These are phyloP conservation scores for Arthroderma sp. DNA, from an alignment of 2,329 filamentous ascomycete species.

Conservation along the genomic window DNA sequence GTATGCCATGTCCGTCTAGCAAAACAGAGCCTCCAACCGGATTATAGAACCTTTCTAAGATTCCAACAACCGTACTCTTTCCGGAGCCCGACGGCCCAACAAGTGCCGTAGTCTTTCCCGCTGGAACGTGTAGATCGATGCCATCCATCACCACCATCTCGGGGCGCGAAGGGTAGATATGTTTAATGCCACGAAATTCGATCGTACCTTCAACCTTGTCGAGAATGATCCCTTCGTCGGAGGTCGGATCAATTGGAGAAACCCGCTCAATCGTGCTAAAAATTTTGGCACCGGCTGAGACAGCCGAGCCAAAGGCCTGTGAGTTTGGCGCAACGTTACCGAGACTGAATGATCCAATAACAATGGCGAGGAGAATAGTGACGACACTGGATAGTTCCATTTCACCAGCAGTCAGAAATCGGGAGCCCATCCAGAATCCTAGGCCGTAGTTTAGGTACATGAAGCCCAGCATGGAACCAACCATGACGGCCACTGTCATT, in stretches of 20 bases:
- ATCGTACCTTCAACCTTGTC: slow-evolving; percentile 63
- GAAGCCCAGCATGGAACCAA: slow-evolving; percentile 69
- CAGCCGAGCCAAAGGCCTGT: slow-evolving; percentile 70
- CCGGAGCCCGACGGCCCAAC: slow-evolving; percentile 91
- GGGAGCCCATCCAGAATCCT: slow-evolving; percentile 76
- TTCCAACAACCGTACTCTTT: slow-evolving; percentile 85
- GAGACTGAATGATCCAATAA: slow-evolving; percentile 85
- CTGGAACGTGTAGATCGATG: slow-evolving; percentile 65
- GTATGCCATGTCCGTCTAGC: slow-evolving; percentile 72
- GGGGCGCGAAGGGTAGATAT: slow-evolving; percentile 87
- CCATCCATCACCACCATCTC: slow-evolving; percentile 81
- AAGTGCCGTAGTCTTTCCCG: slow-evolving; percentile 82
- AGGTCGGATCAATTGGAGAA: slow-evolving; percentile 70
- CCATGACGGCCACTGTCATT: slow-evolving; percentile 58
- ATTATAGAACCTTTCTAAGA: slow-evolving; percentile 89
- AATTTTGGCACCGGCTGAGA: slow-evolving; percentile 81
- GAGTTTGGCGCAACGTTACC: slow-evolving; percentile 76
- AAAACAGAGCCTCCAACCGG: slow-evolving; percentile 67
- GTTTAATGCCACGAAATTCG: slow-evolving; percentile 68
- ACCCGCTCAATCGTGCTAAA: slow-evolving; percentile 81
- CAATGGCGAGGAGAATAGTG: slow-evolving; percentile 77
- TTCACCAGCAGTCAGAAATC: slow-evolving; percentile 54
- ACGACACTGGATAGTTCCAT: slow-evolving; percentile 58
- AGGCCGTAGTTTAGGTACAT: slow-evolving; percentile 79
- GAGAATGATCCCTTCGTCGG: slow-evolving; percentile 57